Evolutionary conservation across 2,329 filamentous ascomycete species (phyloP).

Genomic region (Fusarium sp.): DNA sequence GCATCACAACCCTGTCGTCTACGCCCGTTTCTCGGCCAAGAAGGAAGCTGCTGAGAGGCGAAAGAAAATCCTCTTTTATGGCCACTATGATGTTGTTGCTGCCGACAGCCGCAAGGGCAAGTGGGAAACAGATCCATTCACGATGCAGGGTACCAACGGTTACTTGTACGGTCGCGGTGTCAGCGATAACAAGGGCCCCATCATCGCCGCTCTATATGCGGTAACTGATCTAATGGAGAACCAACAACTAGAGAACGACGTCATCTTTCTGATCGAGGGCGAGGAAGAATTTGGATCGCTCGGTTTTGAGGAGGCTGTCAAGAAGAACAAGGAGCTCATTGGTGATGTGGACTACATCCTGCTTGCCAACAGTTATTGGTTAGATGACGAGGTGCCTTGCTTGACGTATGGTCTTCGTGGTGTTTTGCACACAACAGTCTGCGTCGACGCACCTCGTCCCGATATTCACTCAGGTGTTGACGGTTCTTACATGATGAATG

Average conservation of each 20-base stretch:
- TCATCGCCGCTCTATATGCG: slow-evolving; percentile 93
- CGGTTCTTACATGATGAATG: slow-evolving; percentile 89
- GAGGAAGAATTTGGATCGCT: slow-evolving; percentile 96
- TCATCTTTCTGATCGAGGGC: slow-evolving; percentile 95
- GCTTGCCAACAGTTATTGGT: slow-evolving; percentile 98
- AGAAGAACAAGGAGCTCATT: slow-evolving; percentile 84
- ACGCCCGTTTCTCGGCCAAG: slow-evolving; percentile 88
- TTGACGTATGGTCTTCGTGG: slow-evolving; percentile 94
- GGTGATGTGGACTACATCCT: slow-evolving; percentile 95
- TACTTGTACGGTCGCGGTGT: slow-evolving; percentile 97
- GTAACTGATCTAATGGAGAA: slow-evolving; percentile 90
- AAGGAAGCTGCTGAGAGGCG: slow-evolving; percentile 74
- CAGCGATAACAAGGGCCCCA: slow-evolving; percentile 97
- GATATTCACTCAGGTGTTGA: slow-evolving; percentile 98
- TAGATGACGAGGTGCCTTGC: slow-evolving; percentile 95
- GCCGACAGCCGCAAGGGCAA: slow-evolving; percentile 86
- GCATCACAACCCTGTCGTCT: slow-evolving; percentile 90
- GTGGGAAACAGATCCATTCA: slow-evolving; percentile 91
- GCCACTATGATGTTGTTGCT: slow-evolving; percentile 96
- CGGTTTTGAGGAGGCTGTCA: slow-evolving; percentile 88
- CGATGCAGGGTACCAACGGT: slow-evolving; percentile 89
- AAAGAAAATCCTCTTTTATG: slow-evolving; percentile 95
- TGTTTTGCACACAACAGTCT: slow-evolving; percentile 92
- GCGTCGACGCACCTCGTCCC: slow-evolving; percentile 86
- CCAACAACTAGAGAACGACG: slow-evolving; percentile 87